phyloP scores from a whole-genome alignment of 108 stramenopile species.

The Conticribra weissflogii region DNA sequence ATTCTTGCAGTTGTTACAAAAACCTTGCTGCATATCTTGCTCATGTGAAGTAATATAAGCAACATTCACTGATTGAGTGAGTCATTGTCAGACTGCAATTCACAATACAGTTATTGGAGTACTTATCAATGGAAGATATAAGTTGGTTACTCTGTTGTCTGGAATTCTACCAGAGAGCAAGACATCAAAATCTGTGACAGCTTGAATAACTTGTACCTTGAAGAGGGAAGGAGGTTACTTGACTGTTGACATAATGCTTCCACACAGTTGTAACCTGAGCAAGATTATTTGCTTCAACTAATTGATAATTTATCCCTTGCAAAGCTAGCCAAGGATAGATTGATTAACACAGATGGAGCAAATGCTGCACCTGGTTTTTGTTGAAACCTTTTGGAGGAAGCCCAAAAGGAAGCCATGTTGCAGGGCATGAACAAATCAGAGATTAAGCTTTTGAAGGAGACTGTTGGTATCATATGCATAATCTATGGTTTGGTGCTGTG shows the following conservation, averaged over 20 bases:
- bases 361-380: not conserved
- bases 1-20: not conserved
- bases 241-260: not conserved
- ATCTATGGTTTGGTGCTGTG: constrained; percentile 15
- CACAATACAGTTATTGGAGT: constrained; percentile 3
- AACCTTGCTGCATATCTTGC: not conserved
- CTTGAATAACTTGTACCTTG: not conserved
- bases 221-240: constrained; percentile 1
- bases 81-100: not conserved
- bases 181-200: not conserved
- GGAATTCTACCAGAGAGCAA: constrained; percentile 2
- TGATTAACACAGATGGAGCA: too few species aligned
- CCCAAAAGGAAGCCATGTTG: too few species aligned
- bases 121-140: not conserved
- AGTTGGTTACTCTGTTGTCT: constrained; percentile 1
- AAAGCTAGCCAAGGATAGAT: too few species aligned
- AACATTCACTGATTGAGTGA: not conserved
- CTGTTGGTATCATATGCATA: constrained; percentile 27
- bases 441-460: constrained; percentile 11
- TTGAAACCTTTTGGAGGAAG: not conserved
- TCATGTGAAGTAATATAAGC: not conserved
- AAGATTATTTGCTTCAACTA: too few species aligned
- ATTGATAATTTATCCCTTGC: too few species aligned
- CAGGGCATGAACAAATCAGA: too few species aligned
- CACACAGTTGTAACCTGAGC: constrained; percentile 4